Conservation (phyloP, 2,329 filamentous ascomycete genomes). For the Pseudogymnoascus sp. region DNA sequence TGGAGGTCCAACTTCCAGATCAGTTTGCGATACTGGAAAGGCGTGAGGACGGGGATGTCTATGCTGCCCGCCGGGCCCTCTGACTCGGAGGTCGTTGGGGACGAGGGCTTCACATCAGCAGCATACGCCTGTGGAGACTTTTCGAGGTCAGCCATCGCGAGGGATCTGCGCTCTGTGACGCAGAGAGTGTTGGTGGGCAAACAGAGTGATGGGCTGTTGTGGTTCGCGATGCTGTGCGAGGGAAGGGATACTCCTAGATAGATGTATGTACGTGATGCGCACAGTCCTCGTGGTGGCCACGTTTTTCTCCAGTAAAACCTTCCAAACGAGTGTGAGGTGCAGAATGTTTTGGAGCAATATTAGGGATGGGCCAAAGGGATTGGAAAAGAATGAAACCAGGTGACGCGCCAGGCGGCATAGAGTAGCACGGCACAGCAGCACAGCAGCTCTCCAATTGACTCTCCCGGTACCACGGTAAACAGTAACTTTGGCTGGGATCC, state of each 20-base stretch:
- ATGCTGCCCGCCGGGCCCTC: not conserved
- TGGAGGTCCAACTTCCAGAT: constrained; percentile 19
- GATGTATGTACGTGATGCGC: not conserved
- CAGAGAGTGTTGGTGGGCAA: not conserved
- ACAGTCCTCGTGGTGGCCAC: not conserved
- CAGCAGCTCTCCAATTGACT: not conserved
- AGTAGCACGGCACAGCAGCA: not conserved
- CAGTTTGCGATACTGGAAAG: not conserved
- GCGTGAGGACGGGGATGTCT: not conserved
- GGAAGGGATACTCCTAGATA: not conserved
- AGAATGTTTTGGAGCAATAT: not conserved
- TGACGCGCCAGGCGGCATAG: not conserved
- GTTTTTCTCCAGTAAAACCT: not conserved
- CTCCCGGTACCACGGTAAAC: not conserved
- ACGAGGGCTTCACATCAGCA: not conserved
- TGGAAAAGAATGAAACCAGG: not conserved
- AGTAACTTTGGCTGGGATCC: not conserved
- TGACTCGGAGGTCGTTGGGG: not conserved
- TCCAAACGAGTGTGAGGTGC: not conserved
- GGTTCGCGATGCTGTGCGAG: not conserved
- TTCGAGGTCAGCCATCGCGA: not conserved
- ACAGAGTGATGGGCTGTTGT: not conserved
- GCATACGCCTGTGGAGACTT: not conserved
- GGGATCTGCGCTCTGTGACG: not conserved
- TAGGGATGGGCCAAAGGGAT: not conserved